These are phyloP conservation scores for Tulasnella sp. DNA, from an alignment of 768 basidiomycete species.

Conservation along the genomic window DNA sequence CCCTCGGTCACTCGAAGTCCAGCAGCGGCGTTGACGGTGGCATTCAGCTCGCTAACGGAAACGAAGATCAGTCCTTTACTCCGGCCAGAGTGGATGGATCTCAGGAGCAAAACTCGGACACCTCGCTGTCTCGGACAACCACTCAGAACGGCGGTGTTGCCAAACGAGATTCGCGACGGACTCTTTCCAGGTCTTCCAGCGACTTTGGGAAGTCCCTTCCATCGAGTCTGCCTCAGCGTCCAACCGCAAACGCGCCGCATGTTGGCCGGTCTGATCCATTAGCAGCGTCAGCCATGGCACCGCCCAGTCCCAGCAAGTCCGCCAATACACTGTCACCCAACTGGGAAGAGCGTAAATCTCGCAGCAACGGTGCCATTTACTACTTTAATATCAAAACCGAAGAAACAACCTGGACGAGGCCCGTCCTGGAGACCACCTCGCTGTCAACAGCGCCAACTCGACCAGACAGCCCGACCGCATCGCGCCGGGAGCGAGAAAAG, in stretches of 20 bases:
- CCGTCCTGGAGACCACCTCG: neutral
- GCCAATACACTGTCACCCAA: neutral
- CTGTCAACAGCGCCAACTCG: neutral
- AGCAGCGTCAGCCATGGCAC: slow-evolving; percentile 6
- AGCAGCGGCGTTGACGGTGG: neutral
- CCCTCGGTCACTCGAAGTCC: neutral
- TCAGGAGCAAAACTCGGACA: neutral
- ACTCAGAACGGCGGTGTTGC: neutral
- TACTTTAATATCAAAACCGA: slow-evolving; percentile 1
- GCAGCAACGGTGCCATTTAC: neutral
- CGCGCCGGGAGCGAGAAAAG: neutral
- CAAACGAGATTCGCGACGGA: neutral
- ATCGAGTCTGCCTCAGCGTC: slow-evolving; percentile 2
- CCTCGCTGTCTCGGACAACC: neutral
- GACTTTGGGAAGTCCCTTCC: neutral
- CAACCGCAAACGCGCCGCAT: neutral
- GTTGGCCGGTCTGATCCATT: neutral
- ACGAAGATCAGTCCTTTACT: neutral
- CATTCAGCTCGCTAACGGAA: neutral
- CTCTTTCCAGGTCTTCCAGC: neutral
- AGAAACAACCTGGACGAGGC: slow-evolving; percentile 3
- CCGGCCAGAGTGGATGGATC: neutral
- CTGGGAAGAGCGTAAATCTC: slow-evolving; percentile 2
- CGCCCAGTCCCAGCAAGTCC: neutral
- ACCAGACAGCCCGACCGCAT: neutral